Conservation (phyloP, 2,329 filamentous ascomycete species). For the Sporothrix euskadiensis region DNA sequence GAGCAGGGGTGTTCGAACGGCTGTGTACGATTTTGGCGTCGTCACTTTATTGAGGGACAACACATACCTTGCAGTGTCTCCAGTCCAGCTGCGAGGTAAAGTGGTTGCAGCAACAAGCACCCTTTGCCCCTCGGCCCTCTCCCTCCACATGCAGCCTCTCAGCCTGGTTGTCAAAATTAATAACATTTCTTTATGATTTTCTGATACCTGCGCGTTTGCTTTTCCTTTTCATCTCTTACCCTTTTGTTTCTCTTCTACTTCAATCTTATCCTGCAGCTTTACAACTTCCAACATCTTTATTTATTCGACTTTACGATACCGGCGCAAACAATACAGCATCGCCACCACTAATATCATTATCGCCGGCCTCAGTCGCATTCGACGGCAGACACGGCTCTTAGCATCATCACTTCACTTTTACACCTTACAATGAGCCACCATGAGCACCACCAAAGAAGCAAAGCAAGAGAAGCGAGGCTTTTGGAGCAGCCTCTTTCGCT, state of each 20-base stretch:
- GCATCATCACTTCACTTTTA: not conserved
- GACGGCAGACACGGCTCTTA: not conserved
- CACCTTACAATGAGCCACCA: constrained; percentile 27
- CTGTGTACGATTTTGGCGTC: not conserved
- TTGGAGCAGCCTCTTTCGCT: constrained; percentile 52
- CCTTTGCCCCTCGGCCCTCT: not conserved
- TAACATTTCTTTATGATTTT: not conserved
- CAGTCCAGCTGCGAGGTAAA: constrained; percentile 14
- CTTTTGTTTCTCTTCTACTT: not conserved
- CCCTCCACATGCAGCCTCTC: constrained; percentile 20
- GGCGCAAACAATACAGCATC: not conserved
- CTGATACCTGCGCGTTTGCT: not conserved
- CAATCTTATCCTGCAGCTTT: not conserved
- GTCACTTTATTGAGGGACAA: constrained; percentile 4
- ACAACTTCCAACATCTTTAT: not conserved
- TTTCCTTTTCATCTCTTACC: constrained; percentile 1
- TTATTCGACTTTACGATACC: not conserved
- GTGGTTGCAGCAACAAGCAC: constrained; percentile 16
- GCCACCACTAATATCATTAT: not conserved
- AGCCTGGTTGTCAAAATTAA: constrained; percentile 11
- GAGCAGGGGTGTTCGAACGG: constrained; percentile 4
- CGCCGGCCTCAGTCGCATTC: not conserved
- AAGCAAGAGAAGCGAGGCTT: constrained; percentile 51
- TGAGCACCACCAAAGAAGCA: constrained; percentile 41
- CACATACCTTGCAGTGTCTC: not conserved